phyloP scores from a whole-genome alignment of 2,329 filamentous ascomycete species.

The Aureobasidium mangrovei region DNA sequence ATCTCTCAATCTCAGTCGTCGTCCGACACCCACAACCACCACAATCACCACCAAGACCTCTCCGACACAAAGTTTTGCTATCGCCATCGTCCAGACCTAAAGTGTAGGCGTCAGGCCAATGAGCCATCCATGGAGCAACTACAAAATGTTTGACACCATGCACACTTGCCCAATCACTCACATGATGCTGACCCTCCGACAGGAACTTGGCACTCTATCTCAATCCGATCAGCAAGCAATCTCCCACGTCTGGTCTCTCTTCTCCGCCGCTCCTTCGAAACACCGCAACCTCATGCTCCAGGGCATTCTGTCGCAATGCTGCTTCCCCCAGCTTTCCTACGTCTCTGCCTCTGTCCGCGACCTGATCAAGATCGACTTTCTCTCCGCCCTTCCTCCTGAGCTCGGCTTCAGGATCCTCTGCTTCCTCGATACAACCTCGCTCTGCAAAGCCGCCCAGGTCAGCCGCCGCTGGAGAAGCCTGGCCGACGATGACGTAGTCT shows the following conservation, averaged over 20 bases:
- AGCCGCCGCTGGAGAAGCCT: conserved; percentile 78
- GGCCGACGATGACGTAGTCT: conserved; percentile 95
- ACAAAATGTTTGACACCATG: conserved; percentile 54
- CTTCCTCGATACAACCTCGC: conserved; percentile 83
- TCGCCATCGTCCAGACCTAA: conserved; percentile 84
- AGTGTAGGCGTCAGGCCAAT: conserved; percentile 86
- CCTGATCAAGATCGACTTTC: conserved; percentile 94
- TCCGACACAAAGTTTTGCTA: conserved; percentile 80
- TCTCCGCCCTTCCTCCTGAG: conserved; percentile 79
- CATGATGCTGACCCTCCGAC: neutral
- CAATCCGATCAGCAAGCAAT: conserved; percentile 88
- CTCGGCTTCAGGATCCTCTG: conserved; percentile 89
- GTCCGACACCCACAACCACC: conserved; percentile 23
- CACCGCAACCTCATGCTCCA: conserved; percentile 95
- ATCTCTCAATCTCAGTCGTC: conserved; percentile 9
- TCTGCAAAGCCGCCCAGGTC: conserved; percentile 94
- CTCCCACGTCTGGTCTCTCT: conserved; percentile 94
- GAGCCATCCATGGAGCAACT: conserved; percentile 94
- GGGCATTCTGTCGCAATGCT: conserved; percentile 92
- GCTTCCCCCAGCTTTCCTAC: conserved; percentile 91
- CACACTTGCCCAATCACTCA: neutral
- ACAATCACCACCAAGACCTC: conserved; percentile 2
- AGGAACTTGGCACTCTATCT: conserved; percentile 76
- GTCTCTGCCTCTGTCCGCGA: conserved; percentile 86
- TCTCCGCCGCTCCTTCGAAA: conserved; percentile 88